Evolutionary conservation across 169 alveolate genomes (phyloP).

Genomic region (Plasmodium inui): DNA sequence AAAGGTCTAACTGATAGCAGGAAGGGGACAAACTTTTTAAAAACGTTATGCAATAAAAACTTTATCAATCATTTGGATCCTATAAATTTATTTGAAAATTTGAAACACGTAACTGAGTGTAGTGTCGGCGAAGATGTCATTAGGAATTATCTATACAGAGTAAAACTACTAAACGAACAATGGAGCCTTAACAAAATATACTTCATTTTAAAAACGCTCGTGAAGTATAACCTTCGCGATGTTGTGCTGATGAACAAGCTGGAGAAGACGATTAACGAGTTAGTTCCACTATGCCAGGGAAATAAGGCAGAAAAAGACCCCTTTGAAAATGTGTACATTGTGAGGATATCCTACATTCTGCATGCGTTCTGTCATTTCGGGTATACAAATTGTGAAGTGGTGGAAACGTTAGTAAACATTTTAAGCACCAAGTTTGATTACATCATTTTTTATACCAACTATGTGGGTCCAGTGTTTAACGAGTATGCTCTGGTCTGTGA

Average conservation of each 20-base stretch:
- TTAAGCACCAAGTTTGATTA: slow-evolving; percentile 35
- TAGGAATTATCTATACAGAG: slow-evolving; percentile 14
- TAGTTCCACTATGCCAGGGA: background rate
- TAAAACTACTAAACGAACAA: slow-evolving; percentile 27
- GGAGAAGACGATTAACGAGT: slow-evolving; percentile 15
- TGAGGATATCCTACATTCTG: slow-evolving; percentile 57
- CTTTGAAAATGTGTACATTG: slow-evolving; percentile 66
- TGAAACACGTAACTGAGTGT: slow-evolving; percentile 50
- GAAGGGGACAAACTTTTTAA: slow-evolving; percentile 3
- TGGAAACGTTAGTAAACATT: slow-evolving; percentile 30
- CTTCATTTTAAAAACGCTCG: slow-evolving; percentile 48
- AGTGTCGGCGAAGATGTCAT: slow-evolving; percentile 45
- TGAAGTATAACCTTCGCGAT: slow-evolving; percentile 48
- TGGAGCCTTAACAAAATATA: slow-evolving; percentile 69
- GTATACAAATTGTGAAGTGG: slow-evolving; percentile 19
- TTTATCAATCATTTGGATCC: slow-evolving; percentile 53
- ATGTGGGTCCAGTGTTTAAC: background rate
- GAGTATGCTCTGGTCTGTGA: background rate
- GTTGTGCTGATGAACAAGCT: slow-evolving; percentile 13
- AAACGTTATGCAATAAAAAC: slow-evolving; percentile 63
- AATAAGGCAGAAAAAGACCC: slow-evolving; percentile 15
- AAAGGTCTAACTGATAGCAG: background rate
- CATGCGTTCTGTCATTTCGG: slow-evolving; percentile 39
- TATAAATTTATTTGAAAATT: slow-evolving; percentile 36
- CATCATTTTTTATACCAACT: slow-evolving; percentile 39